A percentile compares a stretch with the other conserved stretches of the same genome.
Conservation (phyloP, 2,329 filamentous ascomycete species). For the Nigrospora sphaerica region DNA sequence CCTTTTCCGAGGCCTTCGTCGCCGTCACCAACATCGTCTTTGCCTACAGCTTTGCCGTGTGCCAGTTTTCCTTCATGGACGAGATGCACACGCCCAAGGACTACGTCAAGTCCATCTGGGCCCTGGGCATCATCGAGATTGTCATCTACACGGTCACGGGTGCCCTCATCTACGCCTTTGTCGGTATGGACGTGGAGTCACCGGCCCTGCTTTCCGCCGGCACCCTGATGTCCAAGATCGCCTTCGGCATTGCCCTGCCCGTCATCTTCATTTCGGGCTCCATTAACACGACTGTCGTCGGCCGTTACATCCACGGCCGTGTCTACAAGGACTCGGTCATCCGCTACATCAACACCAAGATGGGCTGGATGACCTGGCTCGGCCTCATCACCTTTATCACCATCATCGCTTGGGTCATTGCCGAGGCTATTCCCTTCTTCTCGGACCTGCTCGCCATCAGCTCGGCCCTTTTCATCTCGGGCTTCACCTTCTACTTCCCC, state of each 20-base stretch:
- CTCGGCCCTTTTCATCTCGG: constrained; percentile 43
- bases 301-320: constrained; percentile 24
- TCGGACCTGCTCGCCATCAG: constrained; percentile 54
- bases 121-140: constrained; percentile 48
- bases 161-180: constrained; percentile 55
- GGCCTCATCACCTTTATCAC: constrained; percentile 51
- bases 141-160: constrained; percentile 53
- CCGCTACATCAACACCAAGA: constrained; percentile 24
- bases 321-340: constrained; percentile 20
- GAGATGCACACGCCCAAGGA: constrained; percentile 32
- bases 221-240: constrained; percentile 46
- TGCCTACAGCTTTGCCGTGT: constrained; percentile 42
- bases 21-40: constrained; percentile 56
- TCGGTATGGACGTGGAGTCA: constrained; percentile 46
- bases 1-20: constrained; percentile 41
- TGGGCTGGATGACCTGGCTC: constrained; percentile 42
- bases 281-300: constrained; percentile 53
- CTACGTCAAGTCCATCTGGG: constrained; percentile 33
- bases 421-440: constrained; percentile 68
- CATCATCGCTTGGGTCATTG: constrained; percentile 62
- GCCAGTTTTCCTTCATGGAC: constrained; percentile 29
- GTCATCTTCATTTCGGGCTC: constrained; percentile 61
- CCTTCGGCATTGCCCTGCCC: constrained; percentile 55
- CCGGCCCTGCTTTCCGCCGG: constrained; percentile 55
- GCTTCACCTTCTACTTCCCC: constrained; percentile 31